A percentile compares a stretch with the other conserved stretches of the same genome.
phyloP scores from a whole-genome alignment of 441 rosid species.

The Populus hybrid region DNA sequence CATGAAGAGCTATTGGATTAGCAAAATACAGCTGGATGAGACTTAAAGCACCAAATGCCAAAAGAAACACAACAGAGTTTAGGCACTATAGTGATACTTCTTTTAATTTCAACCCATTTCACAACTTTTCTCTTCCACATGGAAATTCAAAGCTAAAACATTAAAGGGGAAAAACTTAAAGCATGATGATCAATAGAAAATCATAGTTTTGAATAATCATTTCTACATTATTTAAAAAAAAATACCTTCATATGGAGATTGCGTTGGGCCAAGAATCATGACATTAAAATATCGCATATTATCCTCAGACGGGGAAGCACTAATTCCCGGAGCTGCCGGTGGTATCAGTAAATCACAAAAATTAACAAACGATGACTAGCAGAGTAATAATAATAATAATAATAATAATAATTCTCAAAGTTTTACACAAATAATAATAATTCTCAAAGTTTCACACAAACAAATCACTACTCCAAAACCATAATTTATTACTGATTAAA shows the following conservation, averaged over 20 bases:
- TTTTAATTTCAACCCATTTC: not conserved
- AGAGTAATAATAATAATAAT: not conserved
- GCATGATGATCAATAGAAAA: not conserved
- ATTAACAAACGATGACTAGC: not conserved
- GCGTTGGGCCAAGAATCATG: constrained; percentile 98
- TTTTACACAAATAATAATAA: not conserved
- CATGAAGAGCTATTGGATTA: not conserved
- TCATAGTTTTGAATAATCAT: not conserved
- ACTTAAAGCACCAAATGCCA: not conserved
- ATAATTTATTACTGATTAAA: not conserved
- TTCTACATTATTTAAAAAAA: not conserved
- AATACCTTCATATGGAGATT: constrained; percentile 96
- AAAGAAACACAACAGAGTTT: not conserved
- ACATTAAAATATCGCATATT: constrained; percentile 97
- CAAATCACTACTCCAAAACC: not conserved
- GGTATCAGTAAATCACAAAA: constrained; percentile 10
- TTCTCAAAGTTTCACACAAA: not conserved
- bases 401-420: not conserved
- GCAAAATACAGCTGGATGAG: not conserved
- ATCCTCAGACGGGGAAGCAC: constrained; percentile 97
- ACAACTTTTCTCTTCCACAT: not conserved
- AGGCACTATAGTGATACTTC: not conserved
- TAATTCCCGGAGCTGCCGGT: constrained; percentile 82
- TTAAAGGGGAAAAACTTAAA: not conserved
- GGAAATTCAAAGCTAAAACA: not conserved